Evolutionary conservation across 768 basidiomycete genomes (phyloP), one percentile per base, ranked within the genome.

Genomic region (Suillus cothurnatus): DNA sequence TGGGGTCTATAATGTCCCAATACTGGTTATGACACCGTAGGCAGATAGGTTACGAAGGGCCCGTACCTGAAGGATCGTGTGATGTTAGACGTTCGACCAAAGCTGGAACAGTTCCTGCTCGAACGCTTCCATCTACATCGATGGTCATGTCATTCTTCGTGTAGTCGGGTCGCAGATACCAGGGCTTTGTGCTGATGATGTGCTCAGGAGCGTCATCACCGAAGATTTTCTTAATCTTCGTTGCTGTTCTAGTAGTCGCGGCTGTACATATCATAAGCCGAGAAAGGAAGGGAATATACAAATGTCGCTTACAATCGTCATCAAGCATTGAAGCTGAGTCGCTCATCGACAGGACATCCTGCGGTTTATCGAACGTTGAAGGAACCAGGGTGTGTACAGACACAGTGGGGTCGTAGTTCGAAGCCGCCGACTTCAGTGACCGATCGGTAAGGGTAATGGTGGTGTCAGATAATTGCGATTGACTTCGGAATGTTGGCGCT

Each of bases 51-150:
- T 9, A 53, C 14, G 41, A 52, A 12, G n/a, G 55, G 9, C 43
- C 74, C 88, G 72, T 69, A 94, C 95, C 93, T 62, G 88, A 87
- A 71, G 89, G 86, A 67, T 96, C 94, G 72, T 99, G 97, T 19
- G 92, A 88, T 3, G 97, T 98, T 60, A 99, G 80, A 12, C 93
- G 88, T 73, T 95, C 95, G 2, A 98, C 90, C 14, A 99, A 80
- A 3, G 95, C 94, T 23, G 86, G 79, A 1, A 96, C 83, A 0
- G 95, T 95, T 4, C 95, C 97, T 34, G 92, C 97, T 50, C 90
- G 86, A 62, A 99, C 89, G 55, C 86, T 83, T 31, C 91, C 89
- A 72, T 97, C 94, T 8, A 90, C 85, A 68, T 95, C 93, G 70
- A 97, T 90, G 56, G 92, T 77, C 68, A 99, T 91, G 65, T 98